Evolutionary conservation across 345 rosid genomes (phyloP), one percentile per base, ranked within the genome.

Genomic region (Camelina sativa): DNA sequence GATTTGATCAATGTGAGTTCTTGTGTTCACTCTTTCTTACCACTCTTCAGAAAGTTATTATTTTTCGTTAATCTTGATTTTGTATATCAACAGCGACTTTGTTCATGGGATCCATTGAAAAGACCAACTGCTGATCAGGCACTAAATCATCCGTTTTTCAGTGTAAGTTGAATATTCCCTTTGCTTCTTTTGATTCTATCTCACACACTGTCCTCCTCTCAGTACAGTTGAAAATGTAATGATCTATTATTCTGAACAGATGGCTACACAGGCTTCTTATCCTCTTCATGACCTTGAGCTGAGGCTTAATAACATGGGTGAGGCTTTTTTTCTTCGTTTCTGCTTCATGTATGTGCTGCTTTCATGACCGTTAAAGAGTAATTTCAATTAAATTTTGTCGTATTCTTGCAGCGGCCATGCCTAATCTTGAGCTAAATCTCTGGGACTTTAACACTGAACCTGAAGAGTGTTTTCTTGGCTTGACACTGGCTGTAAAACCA

Each of bases 91-190:
- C 71, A 93, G 97, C 84, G 80, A 83, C 84, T 93, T 68, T 91
- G 96, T 79, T 89, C 94, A 2, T 93, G 98, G 98, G 93, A 91
- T 76, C 98, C 92, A 19, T 66, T 80, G 53, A 89, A 84, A 80
- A 84, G 98, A 86, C 98, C 97, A 83, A 87, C 93, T 62, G 96
- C 97, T 11, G 97, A 91, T 19, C 91, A 93, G 74, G 86, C 95
- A 2, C 80, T 91, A 71, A 85, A 85, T 61, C 98, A 93, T 86
- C 95, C 98, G 7, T 93, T 93, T 84, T 91, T 93, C 81, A 86
- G 80, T 82, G 98, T 93, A 89, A 85, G 20, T 35, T 63, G 37
- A 37, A 11, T 1, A n/a, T 19, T 35, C 30, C 12, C 47, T 13
- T 34, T 56, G n/a, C 44, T 51, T 52, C 67, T 28, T 40, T 40